Base-by-base conservation (phyloP, 208 protist genomes). In the Acanthamoeba culbertsoni region DNA sequence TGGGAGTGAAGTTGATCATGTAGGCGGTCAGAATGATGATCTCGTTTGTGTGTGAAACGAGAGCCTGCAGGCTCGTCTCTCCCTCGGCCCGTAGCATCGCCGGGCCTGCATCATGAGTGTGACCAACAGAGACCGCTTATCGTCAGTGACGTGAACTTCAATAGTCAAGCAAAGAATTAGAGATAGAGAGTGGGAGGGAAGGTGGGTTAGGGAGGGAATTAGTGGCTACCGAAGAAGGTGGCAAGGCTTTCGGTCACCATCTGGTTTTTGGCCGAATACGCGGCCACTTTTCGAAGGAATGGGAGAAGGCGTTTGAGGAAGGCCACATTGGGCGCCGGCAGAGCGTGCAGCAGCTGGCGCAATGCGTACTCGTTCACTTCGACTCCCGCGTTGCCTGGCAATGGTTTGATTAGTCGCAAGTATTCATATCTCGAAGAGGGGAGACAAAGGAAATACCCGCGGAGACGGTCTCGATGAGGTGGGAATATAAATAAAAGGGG, bases 1-100 rank as follows among this genome's bases (percentile, higher is more conserved):
- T 46, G 3, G 71, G 71, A 7, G 71, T 55, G 45, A 55, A 82
- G 71, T 82, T 82, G 71, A 82, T 82, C 71, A 82, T 82, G 71
- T 82, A 82, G 37, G 71, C 20, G 7, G 42, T 82, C 20, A 82
- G 23, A 35, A 82, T 55, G 45, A 82, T 18, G 6, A 82, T 53
- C 45, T 82, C 71, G 71, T 31, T 46, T 1, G 71, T 33, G 45
- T 82, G 71, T 31, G 71, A 82, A 0, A 82, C 71, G 42, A 82
- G 28, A 18, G 71, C 71, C 42, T 82, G 71, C 42, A 82, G 42
- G 71, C 43, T 82, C 37, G 23, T 35, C 42, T 82, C 71, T 3
- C 71, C 71, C 28, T 82, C 71, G 0, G 71, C 20, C 5, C 71
- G 71, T 43, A 82, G 26, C 43, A 82, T 8, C 42, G 20, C 23